Base-by-base conservation (phyloP, 2,329 filamentous ascomycete genomes). In the Alternaria sp. region DNA sequence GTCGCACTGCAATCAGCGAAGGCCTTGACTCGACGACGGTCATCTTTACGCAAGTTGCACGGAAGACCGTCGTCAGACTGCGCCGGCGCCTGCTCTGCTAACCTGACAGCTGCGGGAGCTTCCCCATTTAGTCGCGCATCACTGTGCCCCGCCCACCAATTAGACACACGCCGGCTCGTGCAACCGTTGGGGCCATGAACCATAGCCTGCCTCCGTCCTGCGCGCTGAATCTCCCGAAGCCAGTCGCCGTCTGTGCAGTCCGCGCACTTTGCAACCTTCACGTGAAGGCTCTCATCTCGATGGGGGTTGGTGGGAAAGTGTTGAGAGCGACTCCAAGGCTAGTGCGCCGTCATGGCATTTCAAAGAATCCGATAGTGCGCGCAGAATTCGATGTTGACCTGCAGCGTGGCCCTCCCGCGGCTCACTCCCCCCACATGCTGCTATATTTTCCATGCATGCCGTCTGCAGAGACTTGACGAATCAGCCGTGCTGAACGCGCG, bases 361-460 rank as follows among this genome's bases (percentile, higher is more conserved):
- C 26, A 12, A 6, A 65, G 54, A 65, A 65, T 57, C 43, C 62
- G 47, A 65, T 65, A 56, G 55, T 51, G 44, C n/a, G 50, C 59
- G 32, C 50, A 62, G 56, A 62, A 62, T 62, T 19, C 61, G 56
- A 63, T 63, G 51, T 59, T 53, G 56, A 12, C 45, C 25, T 28
- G 47, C 47, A 58, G 40, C 36, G 43, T 17, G 46, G n/a, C 36
- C 25, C 47, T 57, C 55, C 55, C 32, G 44, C 40, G 32, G 58
- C 30, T 56, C 23, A 30, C 26, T 55, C 28, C n/a, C 53, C 36
- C 55, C 55, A 52, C 54, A 46, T 30, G 43, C 21, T 46, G 30
- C 53, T 32, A 30, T 47, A 25, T 32, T 47, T 46, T 56, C 3
- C 28, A 52, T 50, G 21, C 30, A 40, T 23, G 44, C 23, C 21